Base-by-base conservation (phyloP, 1,284 basidiomycete genomes). In the Leucoagaricus sp. region DNA sequence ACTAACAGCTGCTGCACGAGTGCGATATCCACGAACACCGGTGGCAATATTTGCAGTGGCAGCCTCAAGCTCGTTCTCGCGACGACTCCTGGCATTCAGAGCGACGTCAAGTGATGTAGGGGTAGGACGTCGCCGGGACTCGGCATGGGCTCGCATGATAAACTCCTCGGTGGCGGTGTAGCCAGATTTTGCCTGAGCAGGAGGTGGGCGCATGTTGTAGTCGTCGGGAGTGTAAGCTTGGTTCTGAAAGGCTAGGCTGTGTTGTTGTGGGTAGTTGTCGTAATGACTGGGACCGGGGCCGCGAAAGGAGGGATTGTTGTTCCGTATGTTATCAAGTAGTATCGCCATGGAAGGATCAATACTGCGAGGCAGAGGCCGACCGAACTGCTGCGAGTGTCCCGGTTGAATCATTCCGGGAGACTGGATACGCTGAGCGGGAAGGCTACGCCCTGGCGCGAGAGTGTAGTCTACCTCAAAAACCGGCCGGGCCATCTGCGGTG, bases 121-220 rank as follows among this genome's bases (percentile, higher is more conserved):
- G 9, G 65, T 59, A 31, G 70, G 74, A 15, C 69, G 61, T 33
- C 68, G 66, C 26, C 71, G 58, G 19, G 55, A 45, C 57, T 75
- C 72, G 2, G 77, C 72, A 63, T 87, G 84, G 3, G 80, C 79
- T 58, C 84, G 83, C 61, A 89, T 76, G 49, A 89, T 82, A 59
- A 83, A 78, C 65, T 86, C 85, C 64, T 89, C 85, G 0, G 85
- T 75, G 1, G 83, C 75, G 0, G 87, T 89, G 61, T 84, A 89
- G 1, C 87, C 87, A 17, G 80, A 78, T 28, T 69, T 67, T n/a
- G 78, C 75, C 49, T 75, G 77, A 49, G 57, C 70, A 19, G 66
- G 64, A 2, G 61, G 57, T 25, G 64, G 51, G 38, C 72, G 70
- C 28, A 62, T 17, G 33, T 62, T 60, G 10, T 55, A 49, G 31